Evolutionary conservation across 1,139 yeast genomes (phyloP).

Genomic region (Suhomyces yuchorum): DNA sequence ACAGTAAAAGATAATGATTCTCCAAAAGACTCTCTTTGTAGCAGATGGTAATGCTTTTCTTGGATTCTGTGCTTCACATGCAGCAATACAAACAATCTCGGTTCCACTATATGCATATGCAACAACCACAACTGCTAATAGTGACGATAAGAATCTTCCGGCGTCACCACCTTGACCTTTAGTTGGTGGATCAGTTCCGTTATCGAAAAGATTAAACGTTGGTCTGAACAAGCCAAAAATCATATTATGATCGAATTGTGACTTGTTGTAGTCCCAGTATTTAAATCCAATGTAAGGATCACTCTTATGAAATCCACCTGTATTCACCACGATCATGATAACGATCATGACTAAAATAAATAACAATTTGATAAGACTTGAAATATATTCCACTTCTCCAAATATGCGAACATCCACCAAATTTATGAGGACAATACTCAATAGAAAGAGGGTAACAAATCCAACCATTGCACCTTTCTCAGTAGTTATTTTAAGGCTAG

Average conservation of each 20-base stretch:
- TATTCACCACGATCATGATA: conserved; percentile 63
- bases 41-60: conserved; percentile 78
- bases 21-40: conserved; percentile 70
- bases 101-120: conserved; percentile 79
- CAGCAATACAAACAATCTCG: conserved; percentile 81
- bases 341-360: conserved; percentile 58
- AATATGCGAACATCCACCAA: conserved; percentile 68
- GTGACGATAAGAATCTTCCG: conserved; percentile 66
- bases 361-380: conserved; percentile 62
- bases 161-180: conserved; percentile 62
- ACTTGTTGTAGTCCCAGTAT: conserved; percentile 60
- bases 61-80: conserved; percentile 84
- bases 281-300: conserved; percentile 56
- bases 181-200: conserved; percentile 44
- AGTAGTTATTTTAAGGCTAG: conserved; percentile 49
- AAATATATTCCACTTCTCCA: conserved; percentile 72
- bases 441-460: conserved; percentile 62
- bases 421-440: conserved; percentile 53
- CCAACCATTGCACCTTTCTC: conserved; percentile 58
- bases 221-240: conserved; percentile 77
- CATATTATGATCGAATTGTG: conserved; percentile 50
- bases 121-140: conserved; percentile 65
- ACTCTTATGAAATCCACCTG: conserved; percentile 49
- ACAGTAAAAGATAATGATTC: conserved; percentile 68
- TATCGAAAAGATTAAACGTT: conserved; percentile 58